Evolutionary conservation across 2,329 filamentous ascomycete genomes (phyloP), one percentile per base, ranked within the genome.

Genomic region (Bipolaris oryzae): DNA sequence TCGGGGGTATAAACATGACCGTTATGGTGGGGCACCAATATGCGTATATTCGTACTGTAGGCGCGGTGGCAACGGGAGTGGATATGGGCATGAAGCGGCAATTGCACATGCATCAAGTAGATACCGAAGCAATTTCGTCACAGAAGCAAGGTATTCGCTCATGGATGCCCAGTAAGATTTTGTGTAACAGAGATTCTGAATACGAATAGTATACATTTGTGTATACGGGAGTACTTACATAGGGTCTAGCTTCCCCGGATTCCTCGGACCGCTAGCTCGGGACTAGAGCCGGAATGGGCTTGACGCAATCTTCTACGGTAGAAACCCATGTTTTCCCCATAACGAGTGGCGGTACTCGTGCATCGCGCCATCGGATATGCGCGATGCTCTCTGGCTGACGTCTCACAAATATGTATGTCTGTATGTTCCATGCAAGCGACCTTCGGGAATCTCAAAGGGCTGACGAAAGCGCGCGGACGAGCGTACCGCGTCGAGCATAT

Each of bases 181-280:
- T 15, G 42, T 44, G 23, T 42, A 28, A 20, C 25, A 45, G 11
- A 33, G 42, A 16, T 15, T 45, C 39, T 45, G 42, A 11, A 7
- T 15, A 34, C 23, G 4, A n/a, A 16, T 31, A 31, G 28, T 31
- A 11, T 31, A 31, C 28, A 31, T 31, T 9, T 31, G 28, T 31
- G 28, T 31, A 31, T 11, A 31, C 28, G 10, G 25, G 25, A 10
- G 28, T 31, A 31, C 28, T 13, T 31, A 31, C 28, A 31, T 31
- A 4, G 10, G 28, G 10, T 31, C 28, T 31, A 31, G 28, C 28
- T 38, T 52, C 53, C 55, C 55, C 55, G 50, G 55, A 52, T 54
- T 54, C 44, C 7, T 57, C 55, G 55, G 50, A 49, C 55, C 55
- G 55, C 50, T 57, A 57, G 55, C 46, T 48, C 37, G 43, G 38